These are phyloP conservation scores for Eucalyptus cloeziana DNA, from an alignment of 345 rosid species.

Conservation along the genomic window DNA sequence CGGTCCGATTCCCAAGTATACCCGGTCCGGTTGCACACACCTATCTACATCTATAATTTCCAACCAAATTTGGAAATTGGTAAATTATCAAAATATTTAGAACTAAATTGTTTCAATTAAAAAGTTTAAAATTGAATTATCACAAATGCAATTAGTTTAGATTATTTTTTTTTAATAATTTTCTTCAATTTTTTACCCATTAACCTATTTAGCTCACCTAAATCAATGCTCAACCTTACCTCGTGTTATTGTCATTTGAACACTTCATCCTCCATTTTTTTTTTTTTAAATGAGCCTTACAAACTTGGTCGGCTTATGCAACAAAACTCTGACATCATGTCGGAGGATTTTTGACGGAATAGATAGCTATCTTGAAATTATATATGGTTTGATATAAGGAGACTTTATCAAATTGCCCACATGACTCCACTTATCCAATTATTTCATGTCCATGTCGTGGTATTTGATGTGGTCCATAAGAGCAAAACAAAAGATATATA, in stretches of 20 bases:
- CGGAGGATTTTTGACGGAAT: background rate
- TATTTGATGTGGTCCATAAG: background rate
- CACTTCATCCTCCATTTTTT: background rate
- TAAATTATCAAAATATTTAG: background rate
- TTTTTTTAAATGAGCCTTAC: background rate
- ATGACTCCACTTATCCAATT: background rate
- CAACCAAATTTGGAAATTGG: background rate
- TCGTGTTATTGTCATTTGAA: background rate
- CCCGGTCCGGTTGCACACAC: too few species aligned
- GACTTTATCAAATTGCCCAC: background rate
- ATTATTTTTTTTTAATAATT: background rate
- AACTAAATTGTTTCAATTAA: too few species aligned
- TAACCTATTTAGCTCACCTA: background rate
- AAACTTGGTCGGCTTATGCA: background rate
- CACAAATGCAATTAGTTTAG: background rate
- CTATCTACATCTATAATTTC: background rate
- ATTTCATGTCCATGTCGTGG: background rate
- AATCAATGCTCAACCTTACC: background rate
- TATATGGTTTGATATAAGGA: background rate
- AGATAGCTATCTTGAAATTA: background rate
- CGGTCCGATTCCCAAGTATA: rapidly evolving
- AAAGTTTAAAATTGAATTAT: background rate
- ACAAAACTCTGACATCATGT: background rate
- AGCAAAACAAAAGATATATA: background rate
- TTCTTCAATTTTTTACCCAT: background rate